Conservation (phyloP, 2,329 filamentous ascomycete genomes). For the Aureobasidium sp. region DNA sequence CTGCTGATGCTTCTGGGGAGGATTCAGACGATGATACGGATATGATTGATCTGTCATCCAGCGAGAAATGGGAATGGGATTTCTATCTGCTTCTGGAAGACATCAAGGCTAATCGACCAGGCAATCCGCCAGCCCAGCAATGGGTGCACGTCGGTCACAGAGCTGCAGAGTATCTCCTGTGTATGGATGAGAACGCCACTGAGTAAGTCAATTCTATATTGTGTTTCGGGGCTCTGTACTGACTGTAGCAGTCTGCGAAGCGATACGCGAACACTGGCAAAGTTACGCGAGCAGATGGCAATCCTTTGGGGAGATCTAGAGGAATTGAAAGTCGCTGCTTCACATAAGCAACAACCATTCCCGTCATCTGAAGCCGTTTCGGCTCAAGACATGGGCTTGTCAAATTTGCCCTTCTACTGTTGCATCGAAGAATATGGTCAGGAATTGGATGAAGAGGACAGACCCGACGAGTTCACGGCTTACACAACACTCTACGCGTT, state of each 20-base stretch:
- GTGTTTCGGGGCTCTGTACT: not conserved
- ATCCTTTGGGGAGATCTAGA: slow-evolving; percentile 80
- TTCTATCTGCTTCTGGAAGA: slow-evolving; percentile 77
- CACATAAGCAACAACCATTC: not conserved
- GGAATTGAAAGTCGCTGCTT: slow-evolving; percentile 49
- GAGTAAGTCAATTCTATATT: slow-evolving; percentile 37
- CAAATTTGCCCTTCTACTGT: slow-evolving; percentile 39
- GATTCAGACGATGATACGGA: slow-evolving; percentile 21
- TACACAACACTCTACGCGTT: slow-evolving; percentile 27
- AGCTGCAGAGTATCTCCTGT: slow-evolving; percentile 49
- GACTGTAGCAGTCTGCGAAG: slow-evolving; percentile 43
- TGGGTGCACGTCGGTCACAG: slow-evolving; percentile 60
- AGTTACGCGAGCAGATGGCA: slow-evolving; percentile 63
- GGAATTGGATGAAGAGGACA: slow-evolving; percentile 23
- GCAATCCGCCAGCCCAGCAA: slow-evolving; percentile 40
- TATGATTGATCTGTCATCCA: slow-evolving; percentile 22
- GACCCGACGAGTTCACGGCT: slow-evolving; percentile 17
- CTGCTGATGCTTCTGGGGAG: not conserved
- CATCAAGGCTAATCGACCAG: slow-evolving; percentile 29
- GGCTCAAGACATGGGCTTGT: slow-evolving; percentile 11
- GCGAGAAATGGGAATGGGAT: slow-evolving; percentile 65
- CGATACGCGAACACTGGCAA: slow-evolving; percentile 40
- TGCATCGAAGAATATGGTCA: slow-evolving; percentile 36
- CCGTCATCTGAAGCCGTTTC: not conserved
- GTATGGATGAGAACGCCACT: slow-evolving; percentile 46